Evolutionary conservation across 306 rosid species (phyloP).

Genomic region (Cyclanthera cordifolia): DNA sequence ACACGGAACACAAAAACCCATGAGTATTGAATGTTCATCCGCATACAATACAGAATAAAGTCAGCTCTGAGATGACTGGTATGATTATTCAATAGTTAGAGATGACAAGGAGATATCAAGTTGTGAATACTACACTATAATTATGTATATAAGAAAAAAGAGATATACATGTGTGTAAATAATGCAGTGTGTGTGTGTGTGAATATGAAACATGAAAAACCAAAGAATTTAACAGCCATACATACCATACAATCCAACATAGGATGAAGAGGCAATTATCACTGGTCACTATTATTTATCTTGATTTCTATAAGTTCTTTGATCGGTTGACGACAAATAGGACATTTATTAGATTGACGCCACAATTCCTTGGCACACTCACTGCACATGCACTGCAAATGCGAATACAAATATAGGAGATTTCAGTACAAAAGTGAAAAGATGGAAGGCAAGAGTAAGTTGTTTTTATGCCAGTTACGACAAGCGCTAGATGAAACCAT

Average conservation of each 20-base stretch:
- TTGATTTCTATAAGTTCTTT: conserved; percentile 72
- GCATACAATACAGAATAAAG: conserved; percentile 8
- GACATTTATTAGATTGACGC: conserved; percentile 72
- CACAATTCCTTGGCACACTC: conserved; percentile 74
- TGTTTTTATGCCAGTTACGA: neutral
- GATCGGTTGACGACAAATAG: conserved; percentile 81
- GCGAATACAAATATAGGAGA: conserved; percentile 3
- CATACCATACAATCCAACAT: conserved; percentile 29
- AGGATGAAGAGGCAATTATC: conserved; percentile 20
- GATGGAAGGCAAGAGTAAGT: neutral
- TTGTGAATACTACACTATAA: neutral
- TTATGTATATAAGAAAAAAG: neutral
- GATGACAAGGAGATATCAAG: neutral
- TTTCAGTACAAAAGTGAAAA: neutral
- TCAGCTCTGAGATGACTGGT: neutral
- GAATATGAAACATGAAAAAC: conserved; percentile 17
- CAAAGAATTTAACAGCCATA: conserved; percentile 24
- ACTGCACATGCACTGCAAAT: conserved; percentile 73
- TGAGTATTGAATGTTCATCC: neutral
- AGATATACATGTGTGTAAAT: neutral
- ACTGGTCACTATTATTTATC: conserved; percentile 35
- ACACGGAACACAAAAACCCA: neutral
- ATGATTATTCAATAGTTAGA: neutral
- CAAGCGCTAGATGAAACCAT: neutral
- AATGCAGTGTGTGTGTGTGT: conserved; percentile 2